Evolutionary conservation across 2,329 filamentous ascomycete genomes (phyloP), one percentile per base, ranked within the genome.

Genomic region (Dothiorella sarmentorum): DNA sequence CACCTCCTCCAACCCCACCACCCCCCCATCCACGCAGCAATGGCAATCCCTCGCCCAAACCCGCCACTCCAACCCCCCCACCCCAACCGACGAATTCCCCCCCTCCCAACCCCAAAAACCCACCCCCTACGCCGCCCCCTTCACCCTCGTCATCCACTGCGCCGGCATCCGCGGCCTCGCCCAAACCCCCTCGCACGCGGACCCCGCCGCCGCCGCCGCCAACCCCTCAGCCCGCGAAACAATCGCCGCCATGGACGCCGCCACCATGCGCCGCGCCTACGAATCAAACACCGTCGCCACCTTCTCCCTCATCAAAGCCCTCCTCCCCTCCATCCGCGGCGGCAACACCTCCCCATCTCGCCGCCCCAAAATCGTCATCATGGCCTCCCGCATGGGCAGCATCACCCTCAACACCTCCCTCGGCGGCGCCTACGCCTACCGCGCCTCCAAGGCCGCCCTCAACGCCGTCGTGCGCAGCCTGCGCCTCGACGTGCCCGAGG

Each of bases 321-420:
- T 79, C 4, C 44, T 78, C 1, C 73, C 75, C 0, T 68, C 68
- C 29, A 64, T 78, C 0, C 22, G 29, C 2, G 27, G 27, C 27
- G 5, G 10, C 27, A 29, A 29, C 27, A 29, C 27, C 27, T 29
- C 27, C 11, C 7, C 27, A 9, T 7, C 27, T 31, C 7, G 27
- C 27, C 27, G 27, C 27, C 61, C 70, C 0, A 76, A 73, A 61
- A 73, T 75, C 7, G 61, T 79, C 7, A 60, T 79, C 15, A 71
- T 80, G 66, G 73, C 73, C 1, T 76, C 73, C 1, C 68, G 78
- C 1, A 78, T 80, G 77, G 76, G 76, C 3, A 75, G 72, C 11
- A 59, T 79, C 7, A 61, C 66, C 0, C 68, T 71, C 24, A 79
- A 79, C 60, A 63, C 61, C 0, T 65, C 66, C n/a, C n/a, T n/a